Base-by-base conservation (phyloP, 805 yeast species). In the Hanseniaspora jakobsenii region DNA sequence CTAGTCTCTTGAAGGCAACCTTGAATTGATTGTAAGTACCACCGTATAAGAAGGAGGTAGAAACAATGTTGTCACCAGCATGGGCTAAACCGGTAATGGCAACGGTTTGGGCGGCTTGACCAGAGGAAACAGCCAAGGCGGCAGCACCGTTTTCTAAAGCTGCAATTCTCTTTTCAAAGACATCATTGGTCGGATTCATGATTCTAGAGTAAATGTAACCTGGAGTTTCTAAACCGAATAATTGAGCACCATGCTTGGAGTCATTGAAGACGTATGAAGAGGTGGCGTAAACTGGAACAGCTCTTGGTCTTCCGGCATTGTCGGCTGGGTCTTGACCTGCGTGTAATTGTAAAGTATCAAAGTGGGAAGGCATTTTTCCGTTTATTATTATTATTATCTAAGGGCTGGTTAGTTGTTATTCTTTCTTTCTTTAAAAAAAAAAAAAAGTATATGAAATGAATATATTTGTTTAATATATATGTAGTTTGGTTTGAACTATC, bases 21-120 rank as follows among this genome's bases (percentile, higher is more conserved):
- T 85, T 86, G 71, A 89, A 83, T 62, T 89, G 95, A 62, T 89
- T 89, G 67, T 80, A 86, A 48, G 96, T 87, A 56, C 98, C 98
- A 53, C 98, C 98, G 60, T 91, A 89, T 50, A 89, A 69, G 68
- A 60, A 84, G 6, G 94, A 74, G 19, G 95, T 79, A 24, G 95
- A 78, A 45, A 89, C 75, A 53, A 89, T 73, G 66, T 91, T 91
- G 60, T 85, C 94, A 55, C 97, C 97, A 46, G 75, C 62, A 53
- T 81, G 85, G 30, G 95, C 93, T 53, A 86, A 70, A 47, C 84
- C 84, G 28, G 82, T 71, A 60, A 86, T 69, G 17, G 95, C 94
- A 48, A 81, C 59, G 52, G 85, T 75, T 62, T 87, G 95, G 22
- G 97, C 96, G 44, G 96, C 89, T 66, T 87, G 95, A 50, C 98